Conservation (phyloP, 345 rosid species). For the Toxicodendron radicans region DNA sequence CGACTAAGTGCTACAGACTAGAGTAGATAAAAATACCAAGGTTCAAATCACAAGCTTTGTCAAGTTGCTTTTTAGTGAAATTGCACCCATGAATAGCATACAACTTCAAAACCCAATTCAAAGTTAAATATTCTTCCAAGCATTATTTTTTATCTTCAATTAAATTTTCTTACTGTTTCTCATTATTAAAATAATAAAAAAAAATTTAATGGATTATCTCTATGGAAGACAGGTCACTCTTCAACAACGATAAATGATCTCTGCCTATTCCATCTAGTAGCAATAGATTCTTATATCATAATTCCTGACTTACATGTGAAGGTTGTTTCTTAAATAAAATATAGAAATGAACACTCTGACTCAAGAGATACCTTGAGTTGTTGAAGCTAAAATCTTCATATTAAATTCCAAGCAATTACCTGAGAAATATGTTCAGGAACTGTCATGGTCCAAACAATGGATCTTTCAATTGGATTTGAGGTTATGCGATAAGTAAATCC, state of each 20-base stretch:
- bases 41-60: neutral
- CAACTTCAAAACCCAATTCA: neutral
- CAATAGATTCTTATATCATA: neutral
- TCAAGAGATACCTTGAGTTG: neutral
- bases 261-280: neutral
- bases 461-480: slow-evolving; percentile 78
- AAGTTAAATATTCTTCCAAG: neutral
- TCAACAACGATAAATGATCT: neutral
- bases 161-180: too few relatives aligned
- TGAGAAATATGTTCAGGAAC: slow-evolving; percentile 70
- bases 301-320: neutral
- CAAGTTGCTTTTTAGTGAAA: neutral
- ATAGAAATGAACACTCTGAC: neutral
- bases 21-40: neutral
- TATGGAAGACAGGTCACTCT: neutral
- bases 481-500: slow-evolving; percentile 66
- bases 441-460: slow-evolving; percentile 80
- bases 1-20: neutral
- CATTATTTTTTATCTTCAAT: too few relatives aligned
- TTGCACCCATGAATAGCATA: neutral
- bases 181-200: too few relatives aligned
- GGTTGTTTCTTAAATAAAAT: neutral
- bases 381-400: neutral
- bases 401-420: slow-evolving; percentile 41
- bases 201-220: too few relatives aligned